Evolutionary conservation across 2,329 filamentous ascomycete species (phyloP).

Genomic region (Colletotrichum echinochloae): DNA sequence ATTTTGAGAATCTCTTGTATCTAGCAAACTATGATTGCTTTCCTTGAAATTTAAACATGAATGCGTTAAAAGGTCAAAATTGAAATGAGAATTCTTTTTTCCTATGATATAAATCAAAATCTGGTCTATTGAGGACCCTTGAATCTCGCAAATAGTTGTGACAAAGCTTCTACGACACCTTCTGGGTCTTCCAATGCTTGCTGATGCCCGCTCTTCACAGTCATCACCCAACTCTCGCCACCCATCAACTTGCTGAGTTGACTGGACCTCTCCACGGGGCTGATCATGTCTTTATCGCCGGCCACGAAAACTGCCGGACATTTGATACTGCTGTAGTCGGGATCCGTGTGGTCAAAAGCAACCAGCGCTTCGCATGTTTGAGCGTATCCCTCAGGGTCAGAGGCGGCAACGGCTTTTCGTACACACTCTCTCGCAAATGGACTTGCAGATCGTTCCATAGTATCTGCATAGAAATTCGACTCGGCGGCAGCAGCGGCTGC

Average conservation of each 20-base stretch:
- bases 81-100: background rate
- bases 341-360: slow-evolving; percentile 47
- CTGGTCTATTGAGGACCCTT: background rate
- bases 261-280: slow-evolving; percentile 45
- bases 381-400: slow-evolving; percentile 49
- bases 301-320: slow-evolving; percentile 48
- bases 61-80: background rate
- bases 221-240: slow-evolving; percentile 47
- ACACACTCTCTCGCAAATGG: slow-evolving; percentile 41
- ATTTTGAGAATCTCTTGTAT: slow-evolving; percentile 45
- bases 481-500: slow-evolving; percentile 46
- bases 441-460: slow-evolving; percentile 43
- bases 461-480: slow-evolving; percentile 46
- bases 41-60: background rate
- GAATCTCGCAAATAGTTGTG: slow-evolving; percentile 9
- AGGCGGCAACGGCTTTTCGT: slow-evolving; percentile 47
- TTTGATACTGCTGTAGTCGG: slow-evolving; percentile 47
- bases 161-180: slow-evolving; percentile 20
- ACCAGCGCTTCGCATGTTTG: slow-evolving; percentile 48
- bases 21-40: slow-evolving; percentile 43
- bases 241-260: slow-evolving; percentile 46
- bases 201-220: slow-evolving; percentile 44
- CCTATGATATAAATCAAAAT: background rate
- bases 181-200: slow-evolving; percentile 29
- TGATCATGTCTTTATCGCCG: slow-evolving; percentile 49